Base-by-base conservation (phyloP, 2,329 filamentous ascomycete genomes). In the Chaetomiaceae sp. region DNA sequence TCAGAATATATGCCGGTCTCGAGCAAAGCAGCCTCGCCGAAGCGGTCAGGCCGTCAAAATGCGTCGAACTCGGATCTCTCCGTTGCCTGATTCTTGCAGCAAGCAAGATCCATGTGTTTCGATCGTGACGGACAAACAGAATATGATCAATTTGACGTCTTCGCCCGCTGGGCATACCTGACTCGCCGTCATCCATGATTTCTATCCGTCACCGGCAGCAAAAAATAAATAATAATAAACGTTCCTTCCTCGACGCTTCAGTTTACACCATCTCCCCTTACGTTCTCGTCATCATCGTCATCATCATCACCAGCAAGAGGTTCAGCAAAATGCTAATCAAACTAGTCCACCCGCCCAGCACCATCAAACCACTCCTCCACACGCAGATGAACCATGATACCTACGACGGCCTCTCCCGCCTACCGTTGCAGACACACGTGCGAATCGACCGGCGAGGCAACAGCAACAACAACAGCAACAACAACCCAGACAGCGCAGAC, bases 381-480 rank as follows among this genome's bases (percentile, higher is more conserved):
- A 66, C 67, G 6, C 53, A 50, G 32, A 64, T 62, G 23, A 60
- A 64, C 55, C 67, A 69, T 54, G 58, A 67, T 55, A 60, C 60
- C 7, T 69, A 68, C 57, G 65, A 65, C 48, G 66, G 64, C 34
- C 48, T 46, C 11, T 54, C 52, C 29, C 46, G 57, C 33, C 56
- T 67, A 2, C 66, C 66, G 0, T 23, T 57, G 3, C 44, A 56
- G n/a, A 61, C 58, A 9, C 63, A 58, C 56, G 60, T 67, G 16
- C 55, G 53, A 8, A 14, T 52, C 61, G 10, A 9, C 36, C 34
- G 38, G 18, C 23, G n/a, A 20, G 8, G 37, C 13, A 18, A 56
- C 9, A 13, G 11, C 51, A 49, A n/a, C n/a, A n/a, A n/a, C n/a
- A n/a, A n/a, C n/a, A n/a, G n/a, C n/a, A n/a, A n/a, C n/a, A n/a